phyloP scores from a whole-genome alignment of 208 protist genomes.

The Leishmania aethiopica region DNA sequence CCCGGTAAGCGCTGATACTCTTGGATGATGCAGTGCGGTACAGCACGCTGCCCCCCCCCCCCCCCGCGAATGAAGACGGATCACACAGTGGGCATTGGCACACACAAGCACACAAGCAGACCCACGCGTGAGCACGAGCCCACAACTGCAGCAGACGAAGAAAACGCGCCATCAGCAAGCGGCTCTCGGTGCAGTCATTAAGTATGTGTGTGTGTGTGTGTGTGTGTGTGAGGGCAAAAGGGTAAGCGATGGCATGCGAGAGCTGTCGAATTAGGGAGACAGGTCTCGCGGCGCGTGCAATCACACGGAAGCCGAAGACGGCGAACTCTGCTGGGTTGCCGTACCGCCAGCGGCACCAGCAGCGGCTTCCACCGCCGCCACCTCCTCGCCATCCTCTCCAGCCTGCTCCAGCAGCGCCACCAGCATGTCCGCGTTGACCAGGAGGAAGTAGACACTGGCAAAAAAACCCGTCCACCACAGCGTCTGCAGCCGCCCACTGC shows the following conservation, averaged over 20 bases:
- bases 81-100: background rate
- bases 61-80: too few relatives aligned
- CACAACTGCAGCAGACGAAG: background rate
- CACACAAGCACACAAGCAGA: background rate
- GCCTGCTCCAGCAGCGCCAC: constrained; percentile 36
- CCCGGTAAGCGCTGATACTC: too few relatives aligned
- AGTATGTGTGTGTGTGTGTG: background rate
- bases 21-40: background rate
- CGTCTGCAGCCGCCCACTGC: constrained; percentile 47
- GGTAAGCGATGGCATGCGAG: background rate
- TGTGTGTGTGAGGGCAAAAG: background rate
- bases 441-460: constrained; percentile 64
- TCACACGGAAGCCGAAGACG: background rate
- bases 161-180: background rate
- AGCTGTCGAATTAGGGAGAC: background rate
- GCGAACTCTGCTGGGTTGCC: background rate
- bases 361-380: background rate
- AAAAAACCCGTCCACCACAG: constrained; percentile 67
- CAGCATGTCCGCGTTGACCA: constrained; percentile 69
- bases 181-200: background rate
- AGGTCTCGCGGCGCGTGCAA: constrained; percentile 4
- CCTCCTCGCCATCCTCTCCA: constrained; percentile 37
- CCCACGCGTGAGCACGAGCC: background rate
- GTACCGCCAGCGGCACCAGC: background rate
- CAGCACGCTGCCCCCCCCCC: background rate